A percentile compares a stretch with the other conserved stretches of the same genome.
Conservation (phyloP, 2,329 filamentous ascomycete genomes). For the Immersiporthe knoxdaviesiana region DNA sequence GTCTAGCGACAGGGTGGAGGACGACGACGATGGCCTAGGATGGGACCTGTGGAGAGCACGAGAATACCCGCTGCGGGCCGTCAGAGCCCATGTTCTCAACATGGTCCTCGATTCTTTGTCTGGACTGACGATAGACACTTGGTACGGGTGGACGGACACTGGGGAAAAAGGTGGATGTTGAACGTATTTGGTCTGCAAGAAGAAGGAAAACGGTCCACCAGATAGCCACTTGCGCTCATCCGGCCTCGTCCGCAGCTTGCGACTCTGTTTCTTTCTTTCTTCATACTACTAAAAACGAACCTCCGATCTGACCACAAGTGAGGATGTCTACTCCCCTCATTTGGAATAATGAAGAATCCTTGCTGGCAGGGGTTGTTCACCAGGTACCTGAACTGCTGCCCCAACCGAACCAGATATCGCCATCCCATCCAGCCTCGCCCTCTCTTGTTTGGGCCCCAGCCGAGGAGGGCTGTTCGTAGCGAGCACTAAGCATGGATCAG, state of each 20-base stretch:
- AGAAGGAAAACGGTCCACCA: no score
- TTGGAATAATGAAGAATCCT: not conserved
- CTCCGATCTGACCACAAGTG: no score
- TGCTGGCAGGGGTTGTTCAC: not conserved
- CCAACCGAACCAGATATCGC: no score
- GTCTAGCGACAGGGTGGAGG: no score
- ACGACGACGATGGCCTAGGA: conserved; percentile 34
- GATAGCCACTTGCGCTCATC: no score
- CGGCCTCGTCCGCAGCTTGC: not conserved
- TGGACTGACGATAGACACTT: not conserved
- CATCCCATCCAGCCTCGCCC: conserved; percentile 14
- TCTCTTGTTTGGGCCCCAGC: no score
- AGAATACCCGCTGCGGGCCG: conserved; percentile 28
- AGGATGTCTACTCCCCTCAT: not conserved
- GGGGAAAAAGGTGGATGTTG: not conserved
- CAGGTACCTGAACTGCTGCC: not conserved
- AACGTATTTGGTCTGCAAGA: no score
- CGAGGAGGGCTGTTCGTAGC: not conserved
- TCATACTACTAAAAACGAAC: no score
- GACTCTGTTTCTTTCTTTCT: not conserved
- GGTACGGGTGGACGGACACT: conserved; percentile 6
- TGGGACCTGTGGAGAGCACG: conserved; percentile 35
- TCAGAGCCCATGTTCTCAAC: conserved; percentile 28
- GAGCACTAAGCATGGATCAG: conserved; percentile 10
- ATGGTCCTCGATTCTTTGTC: conserved; percentile 20